phyloP scores from a whole-genome alignment of 164 flowering plant species.

The Vitis vinifera region DNA sequence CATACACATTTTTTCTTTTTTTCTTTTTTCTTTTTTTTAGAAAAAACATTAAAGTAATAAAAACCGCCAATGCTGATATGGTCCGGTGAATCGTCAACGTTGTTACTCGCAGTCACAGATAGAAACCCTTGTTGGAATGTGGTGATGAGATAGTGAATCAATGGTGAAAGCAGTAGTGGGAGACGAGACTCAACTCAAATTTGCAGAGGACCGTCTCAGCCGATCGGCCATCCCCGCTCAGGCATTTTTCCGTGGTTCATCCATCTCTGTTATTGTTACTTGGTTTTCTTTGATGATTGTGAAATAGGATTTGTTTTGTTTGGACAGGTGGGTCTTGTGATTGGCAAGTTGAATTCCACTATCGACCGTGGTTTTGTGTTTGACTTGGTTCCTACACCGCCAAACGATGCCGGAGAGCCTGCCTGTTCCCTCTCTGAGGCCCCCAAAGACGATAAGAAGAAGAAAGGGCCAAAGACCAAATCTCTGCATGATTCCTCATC shows the following conservation, averaged over 20 bases:
- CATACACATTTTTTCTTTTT: too few species aligned
- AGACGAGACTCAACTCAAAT: constrained; percentile 67
- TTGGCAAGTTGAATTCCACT: constrained; percentile 61
- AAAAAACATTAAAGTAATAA: too few species aligned
- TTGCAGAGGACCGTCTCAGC: constrained; percentile 66
- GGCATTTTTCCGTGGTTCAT: constrained; percentile 23
- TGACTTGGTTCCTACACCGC: constrained; percentile 78
- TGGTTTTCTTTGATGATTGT: background rate
- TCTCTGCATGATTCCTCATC: constrained; percentile 36
- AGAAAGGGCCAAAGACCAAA: constrained; percentile 52
- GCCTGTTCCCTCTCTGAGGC: constrained; percentile 54
- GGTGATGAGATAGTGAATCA: too few species aligned
- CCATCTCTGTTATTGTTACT: background rate
- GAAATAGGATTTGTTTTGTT: constrained; percentile 1
- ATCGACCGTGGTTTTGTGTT: constrained; percentile 74
- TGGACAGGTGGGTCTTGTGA: constrained; percentile 77
- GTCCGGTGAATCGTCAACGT: too few species aligned
- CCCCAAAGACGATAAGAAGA: constrained; percentile 43
- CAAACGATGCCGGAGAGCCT: constrained; percentile 70
- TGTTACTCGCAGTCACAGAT: too few species aligned
- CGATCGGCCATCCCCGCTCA: constrained; percentile 49
- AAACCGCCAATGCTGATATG: too few species aligned
- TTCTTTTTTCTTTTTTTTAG: too few species aligned
- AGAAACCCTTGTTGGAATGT: background rate
- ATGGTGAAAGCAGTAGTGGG: constrained; percentile 87